These are phyloP conservation scores for Fusarium oligoseptatum DNA, from an alignment of 2,329 filamentous ascomycete species.

Conservation along the genomic window DNA sequence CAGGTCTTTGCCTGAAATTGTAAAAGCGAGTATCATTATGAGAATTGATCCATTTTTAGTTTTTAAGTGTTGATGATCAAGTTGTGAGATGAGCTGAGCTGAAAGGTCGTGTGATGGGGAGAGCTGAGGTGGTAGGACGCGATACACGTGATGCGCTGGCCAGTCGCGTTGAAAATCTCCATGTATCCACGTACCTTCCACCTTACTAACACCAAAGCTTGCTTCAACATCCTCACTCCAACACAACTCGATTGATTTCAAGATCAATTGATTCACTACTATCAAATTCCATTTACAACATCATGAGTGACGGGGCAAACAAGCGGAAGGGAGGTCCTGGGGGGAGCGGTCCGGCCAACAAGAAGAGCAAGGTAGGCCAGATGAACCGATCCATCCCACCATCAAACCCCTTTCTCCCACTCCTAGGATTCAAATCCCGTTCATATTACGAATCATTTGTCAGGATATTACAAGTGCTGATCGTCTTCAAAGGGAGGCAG, in stretches of 20 bases:
- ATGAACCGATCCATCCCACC: background rate
- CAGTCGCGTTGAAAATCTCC: slow-evolving; percentile 36
- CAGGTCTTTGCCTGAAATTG: slow-evolving; percentile 34
- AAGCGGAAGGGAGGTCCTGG: slow-evolving; percentile 54
- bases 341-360: slow-evolving; percentile 47
- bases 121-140: background rate
- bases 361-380: slow-evolving; percentile 58
- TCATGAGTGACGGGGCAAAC: slow-evolving; percentile 50
- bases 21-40: slow-evolving; percentile 34
- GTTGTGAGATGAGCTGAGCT: background rate
- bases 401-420: background rate
- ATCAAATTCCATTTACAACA: background rate
- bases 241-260: background rate
- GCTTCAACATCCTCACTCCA: background rate
- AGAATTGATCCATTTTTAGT: background rate
- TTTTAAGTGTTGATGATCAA: background rate
- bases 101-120: background rate
- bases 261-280: background rate
- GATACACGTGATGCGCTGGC: slow-evolving; percentile 34
- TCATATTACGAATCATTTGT: background rate
- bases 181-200: slow-evolving; percentile 16
- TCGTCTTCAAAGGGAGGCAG: slow-evolving; percentile 59
- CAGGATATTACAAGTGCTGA: slow-evolving; percentile 20
- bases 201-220: slow-evolving; percentile 17
- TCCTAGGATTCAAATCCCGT: background rate